phyloP scores from a whole-genome alignment of 495 filamentous ascomycete genomes.

The Antarctomyces pellizariae region DNA sequence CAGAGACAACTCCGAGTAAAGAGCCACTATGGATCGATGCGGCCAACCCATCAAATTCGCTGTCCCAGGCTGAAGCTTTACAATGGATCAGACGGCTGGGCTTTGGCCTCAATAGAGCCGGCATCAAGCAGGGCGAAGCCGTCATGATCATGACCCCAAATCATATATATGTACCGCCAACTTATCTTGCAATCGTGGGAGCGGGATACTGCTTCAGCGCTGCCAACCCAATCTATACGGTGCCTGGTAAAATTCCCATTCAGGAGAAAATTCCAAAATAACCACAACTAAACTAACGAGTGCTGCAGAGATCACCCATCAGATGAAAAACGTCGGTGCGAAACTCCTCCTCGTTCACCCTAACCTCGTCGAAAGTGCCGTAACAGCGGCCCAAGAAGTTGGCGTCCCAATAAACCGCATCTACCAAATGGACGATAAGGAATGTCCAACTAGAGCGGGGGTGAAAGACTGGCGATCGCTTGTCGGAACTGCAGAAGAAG shows the following conservation, averaged over 20 bases:
- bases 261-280: conserved; percentile 2
- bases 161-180: conserved; percentile 22
- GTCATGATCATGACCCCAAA: conserved; percentile 24
- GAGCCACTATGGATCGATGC: conserved; percentile 23
- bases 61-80: conserved; percentile 17
- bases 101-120: conserved; percentile 17
- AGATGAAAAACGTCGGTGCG: conserved; percentile 19
- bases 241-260: conserved; percentile 8
- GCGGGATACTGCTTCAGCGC: conserved; percentile 17
- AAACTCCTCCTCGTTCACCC: conserved; percentile 16
- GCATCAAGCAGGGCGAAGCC: conserved; percentile 17
- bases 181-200: conserved; percentile 23
- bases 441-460: conserved; percentile 9
- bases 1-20: conserved; percentile 13
- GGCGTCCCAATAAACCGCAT: conserved; percentile 18
- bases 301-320: conserved; percentile 20
- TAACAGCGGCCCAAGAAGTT: conserved; percentile 16
- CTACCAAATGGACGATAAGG: conserved; percentile 25
- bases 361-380: conserved; percentile 14
- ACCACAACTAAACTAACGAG: conserved; percentile 1
- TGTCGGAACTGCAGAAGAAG: too few species aligned
- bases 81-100: conserved; percentile 20
- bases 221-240: conserved; percentile 14
- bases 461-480: conserved; percentile 26
- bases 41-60: conserved; percentile 12